Conservation (phyloP, 2,329 filamentous ascomycete species). For the Cordyceps cicadae region DNA sequence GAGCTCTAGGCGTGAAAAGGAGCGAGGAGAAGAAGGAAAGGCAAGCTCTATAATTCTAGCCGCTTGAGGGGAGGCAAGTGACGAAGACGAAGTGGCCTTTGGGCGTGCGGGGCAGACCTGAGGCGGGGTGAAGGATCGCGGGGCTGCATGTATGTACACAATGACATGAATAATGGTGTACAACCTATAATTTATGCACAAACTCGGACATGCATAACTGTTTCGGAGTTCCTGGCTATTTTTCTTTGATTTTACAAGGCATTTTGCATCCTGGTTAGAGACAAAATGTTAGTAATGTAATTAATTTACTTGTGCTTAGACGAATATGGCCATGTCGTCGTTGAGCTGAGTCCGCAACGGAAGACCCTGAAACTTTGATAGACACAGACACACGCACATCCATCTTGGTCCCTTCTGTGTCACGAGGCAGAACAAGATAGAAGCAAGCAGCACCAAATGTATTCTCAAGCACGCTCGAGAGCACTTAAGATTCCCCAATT, state of each 20-base stretch:
- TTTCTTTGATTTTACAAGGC: background rate
- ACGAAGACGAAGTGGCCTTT: background rate
- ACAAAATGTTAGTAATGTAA: too few species aligned
- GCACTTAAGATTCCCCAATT: too few species aligned
- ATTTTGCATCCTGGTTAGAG: background rate
- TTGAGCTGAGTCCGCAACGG: too few species aligned
- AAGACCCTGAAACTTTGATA: too few species aligned
- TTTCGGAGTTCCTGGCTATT: background rate
- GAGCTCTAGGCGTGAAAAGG: background rate
- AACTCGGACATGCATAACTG: too few species aligned
- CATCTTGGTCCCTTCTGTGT: too few species aligned
- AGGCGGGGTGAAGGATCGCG: slow-evolving; percentile 9
- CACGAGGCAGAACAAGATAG: too few species aligned
- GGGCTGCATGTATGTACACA: background rate
- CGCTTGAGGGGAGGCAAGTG: background rate
- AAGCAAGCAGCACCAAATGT: too few species aligned
- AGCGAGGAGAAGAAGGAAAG: background rate
- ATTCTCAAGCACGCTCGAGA: too few species aligned
- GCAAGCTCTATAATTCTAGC: background rate
- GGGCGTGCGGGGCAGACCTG: background rate
- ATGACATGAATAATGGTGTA: background rate
- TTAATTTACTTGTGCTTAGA: too few species aligned
- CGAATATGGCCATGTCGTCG: too few species aligned
- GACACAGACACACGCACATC: too few species aligned
- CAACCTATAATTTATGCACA: background rate